These are phyloP conservation scores for Thymus mandschuricus DNA, from an alignment of 257 asterid genomes.

Conservation along the genomic window DNA sequence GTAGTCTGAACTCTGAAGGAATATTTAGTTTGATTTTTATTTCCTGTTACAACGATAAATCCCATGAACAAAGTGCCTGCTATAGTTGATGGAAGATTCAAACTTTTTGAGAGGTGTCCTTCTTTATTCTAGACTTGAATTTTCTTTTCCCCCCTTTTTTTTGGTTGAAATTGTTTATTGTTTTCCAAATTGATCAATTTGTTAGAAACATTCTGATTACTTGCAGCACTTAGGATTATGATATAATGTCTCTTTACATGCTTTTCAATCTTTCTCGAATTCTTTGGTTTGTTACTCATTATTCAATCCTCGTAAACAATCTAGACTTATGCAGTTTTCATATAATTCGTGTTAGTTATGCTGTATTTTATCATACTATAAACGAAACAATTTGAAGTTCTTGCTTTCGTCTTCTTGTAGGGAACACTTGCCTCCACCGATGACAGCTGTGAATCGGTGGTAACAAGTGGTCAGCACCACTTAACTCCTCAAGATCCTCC, in stretches of 20 bases:
- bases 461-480: constrained; percentile 93
- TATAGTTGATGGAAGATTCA: constrained; percentile 80
- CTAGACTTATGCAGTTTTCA: too few relatives aligned
- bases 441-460: constrained; percentile 95
- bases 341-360: neutral
- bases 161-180: neutral
- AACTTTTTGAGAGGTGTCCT: constrained; percentile 83
- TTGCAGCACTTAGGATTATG: constrained; percentile 4
- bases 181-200: neutral
- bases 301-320: too few relatives aligned
- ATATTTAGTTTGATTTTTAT: neutral
- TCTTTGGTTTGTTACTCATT: neutral
- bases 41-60: constrained; percentile 54
- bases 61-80: constrained; percentile 88
- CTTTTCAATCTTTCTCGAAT: neutral
- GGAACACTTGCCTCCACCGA: constrained; percentile 81
- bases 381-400: too few relatives aligned
- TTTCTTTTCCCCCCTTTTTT: neutral
- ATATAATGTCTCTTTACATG: neutral
- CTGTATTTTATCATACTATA: neutral
- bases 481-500: constrained; percentile 93
- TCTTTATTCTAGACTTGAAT: neutral
- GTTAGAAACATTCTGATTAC: neutral
- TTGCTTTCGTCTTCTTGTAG: constrained; percentile 34
- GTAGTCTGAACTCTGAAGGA: neutral